Percentiles rank a stretch among this genome's conserved stretches.
These are phyloP conservation scores for Glarea lozoyensis DNA, from an alignment of 495 filamentous ascomycete genomes.

Conservation along the genomic window DNA sequence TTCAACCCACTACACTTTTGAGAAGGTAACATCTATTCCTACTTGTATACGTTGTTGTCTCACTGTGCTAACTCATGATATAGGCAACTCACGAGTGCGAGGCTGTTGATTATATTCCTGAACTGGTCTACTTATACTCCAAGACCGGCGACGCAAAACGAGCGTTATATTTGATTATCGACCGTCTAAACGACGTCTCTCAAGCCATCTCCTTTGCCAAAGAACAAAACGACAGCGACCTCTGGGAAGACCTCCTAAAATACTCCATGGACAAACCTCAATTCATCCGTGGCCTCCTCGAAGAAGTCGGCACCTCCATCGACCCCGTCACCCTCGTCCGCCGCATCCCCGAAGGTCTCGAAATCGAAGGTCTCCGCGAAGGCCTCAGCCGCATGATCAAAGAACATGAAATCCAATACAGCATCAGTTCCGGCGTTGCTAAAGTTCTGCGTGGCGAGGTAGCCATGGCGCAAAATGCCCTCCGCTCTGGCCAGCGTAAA, in stretches of 20 bases:
- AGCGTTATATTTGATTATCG: slow-evolving; percentile 84
- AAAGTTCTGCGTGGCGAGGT: slow-evolving; percentile 83
- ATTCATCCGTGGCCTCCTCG: slow-evolving; percentile 86
- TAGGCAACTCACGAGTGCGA: slow-evolving; percentile 74
- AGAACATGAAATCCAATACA: slow-evolving; percentile 88
- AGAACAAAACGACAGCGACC: slow-evolving; percentile 76
- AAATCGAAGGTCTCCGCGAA: slow-evolving; percentile 80
- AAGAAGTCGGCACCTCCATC: slow-evolving; percentile 88
- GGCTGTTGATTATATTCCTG: slow-evolving; percentile 64
- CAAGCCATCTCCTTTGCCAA: slow-evolving; percentile 92
- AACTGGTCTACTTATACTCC: slow-evolving; percentile 87
- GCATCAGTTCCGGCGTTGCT: slow-evolving; percentile 83
- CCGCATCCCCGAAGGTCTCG: slow-evolving; percentile 82
- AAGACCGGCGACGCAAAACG: slow-evolving; percentile 90
- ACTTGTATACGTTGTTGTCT: neutral
- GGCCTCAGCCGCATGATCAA: slow-evolving; percentile 79
- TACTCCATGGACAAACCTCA: slow-evolving; percentile 94
- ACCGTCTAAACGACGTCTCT: slow-evolving; percentile 75
- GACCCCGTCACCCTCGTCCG: slow-evolving; percentile 83
- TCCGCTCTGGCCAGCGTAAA: slow-evolving; percentile 66
- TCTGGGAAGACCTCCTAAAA: slow-evolving; percentile 91
- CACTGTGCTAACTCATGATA: slow-evolving; percentile 2
- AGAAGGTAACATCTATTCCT: slow-evolving; percentile 38
- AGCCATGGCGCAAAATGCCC: slow-evolving; percentile 64
- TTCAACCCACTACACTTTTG: slow-evolving; percentile 75